phyloP scores from a whole-genome alignment of 352 stramenopile species.

The Globisporangium sylvaticum region DNA sequence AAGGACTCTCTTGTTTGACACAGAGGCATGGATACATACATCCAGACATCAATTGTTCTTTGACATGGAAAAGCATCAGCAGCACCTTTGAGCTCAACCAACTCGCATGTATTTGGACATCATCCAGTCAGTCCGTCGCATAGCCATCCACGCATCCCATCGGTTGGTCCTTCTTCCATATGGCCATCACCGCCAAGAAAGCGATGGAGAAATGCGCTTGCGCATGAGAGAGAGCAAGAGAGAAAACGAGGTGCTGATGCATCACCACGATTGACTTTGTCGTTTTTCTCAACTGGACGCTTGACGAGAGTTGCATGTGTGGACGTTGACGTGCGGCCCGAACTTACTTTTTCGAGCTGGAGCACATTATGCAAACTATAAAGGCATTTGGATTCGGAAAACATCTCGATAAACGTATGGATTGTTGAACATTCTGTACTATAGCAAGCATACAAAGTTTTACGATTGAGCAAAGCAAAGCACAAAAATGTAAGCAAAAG shows the following conservation, averaged over 20 bases:
- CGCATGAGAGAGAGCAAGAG: background rate
- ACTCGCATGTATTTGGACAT: background rate
- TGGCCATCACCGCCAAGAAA: background rate
- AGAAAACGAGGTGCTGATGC: background rate
- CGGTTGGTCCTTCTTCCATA: background rate
- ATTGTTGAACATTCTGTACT: background rate
- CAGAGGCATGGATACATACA: background rate
- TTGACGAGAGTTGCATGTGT: background rate
- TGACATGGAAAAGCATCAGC: background rate
- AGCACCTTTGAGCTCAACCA: background rate
- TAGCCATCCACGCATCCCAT: background rate
- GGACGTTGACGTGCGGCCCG: background rate
- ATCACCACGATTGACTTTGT: background rate
- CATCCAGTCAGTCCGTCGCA: background rate
- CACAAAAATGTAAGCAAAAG: background rate
- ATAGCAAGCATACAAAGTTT: background rate
- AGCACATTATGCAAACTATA: background rate
- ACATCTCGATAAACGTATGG: background rate
- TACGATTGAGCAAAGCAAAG: background rate
- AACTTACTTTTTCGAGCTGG: background rate
- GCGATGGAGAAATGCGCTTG: background rate
- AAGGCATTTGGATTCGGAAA: background rate
- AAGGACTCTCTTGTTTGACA: background rate
- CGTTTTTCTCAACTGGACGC: background rate
- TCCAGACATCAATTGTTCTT: background rate